Percentiles rank a stretch among this genome's conserved stretches.
Conservation (phyloP, 495 filamentous ascomycete species). For the Aspergillus homomorphus region DNA sequence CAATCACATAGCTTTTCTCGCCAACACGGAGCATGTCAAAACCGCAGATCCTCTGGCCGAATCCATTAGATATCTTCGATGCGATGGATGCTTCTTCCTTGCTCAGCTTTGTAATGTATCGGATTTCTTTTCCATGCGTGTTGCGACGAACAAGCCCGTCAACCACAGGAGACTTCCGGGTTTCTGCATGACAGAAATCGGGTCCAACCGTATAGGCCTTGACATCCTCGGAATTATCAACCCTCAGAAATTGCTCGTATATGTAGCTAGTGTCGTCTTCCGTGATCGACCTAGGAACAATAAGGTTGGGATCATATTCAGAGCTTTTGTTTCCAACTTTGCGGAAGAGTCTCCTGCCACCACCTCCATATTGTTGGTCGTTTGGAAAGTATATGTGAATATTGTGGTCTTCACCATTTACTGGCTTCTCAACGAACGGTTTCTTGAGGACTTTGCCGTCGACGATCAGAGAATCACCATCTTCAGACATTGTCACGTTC, state of each 20-base stretch:
- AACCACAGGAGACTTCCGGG: constrained; percentile 92
- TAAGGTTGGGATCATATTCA: constrained; percentile 76
- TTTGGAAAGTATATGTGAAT: constrained; percentile 96
- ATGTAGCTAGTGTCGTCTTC: constrained; percentile 80
- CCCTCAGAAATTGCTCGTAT: constrained; percentile 94
- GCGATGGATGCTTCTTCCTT: constrained; percentile 83
- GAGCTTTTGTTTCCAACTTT: constrained; percentile 99
- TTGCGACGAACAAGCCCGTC: constrained; percentile 95
- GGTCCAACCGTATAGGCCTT: constrained; percentile 98
- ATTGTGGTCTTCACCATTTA: constrained; percentile 98
- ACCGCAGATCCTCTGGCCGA: constrained; percentile 93
- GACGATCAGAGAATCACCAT: constrained; percentile 81
- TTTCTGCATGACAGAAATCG: constrained; percentile 93
- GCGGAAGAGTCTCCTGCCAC: constrained; percentile 87
- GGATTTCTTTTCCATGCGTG: constrained; percentile 93
- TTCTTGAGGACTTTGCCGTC: constrained; percentile 81
- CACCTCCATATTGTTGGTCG: constrained; percentile 68
- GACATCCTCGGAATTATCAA: constrained; percentile 95
- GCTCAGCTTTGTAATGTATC: constrained; percentile 83
- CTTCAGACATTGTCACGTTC: constrained; percentile 75
- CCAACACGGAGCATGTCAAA: constrained; percentile 90
- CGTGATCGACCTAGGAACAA: constrained; percentile 72
- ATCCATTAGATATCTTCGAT: constrained; percentile 82
- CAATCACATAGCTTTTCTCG: constrained; percentile 93
- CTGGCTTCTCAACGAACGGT: constrained; percentile 97